These are phyloP conservation scores for Beta macrorhiza DNA, from an alignment of 179 eudicot genomes.

Conservation along the genomic window DNA sequence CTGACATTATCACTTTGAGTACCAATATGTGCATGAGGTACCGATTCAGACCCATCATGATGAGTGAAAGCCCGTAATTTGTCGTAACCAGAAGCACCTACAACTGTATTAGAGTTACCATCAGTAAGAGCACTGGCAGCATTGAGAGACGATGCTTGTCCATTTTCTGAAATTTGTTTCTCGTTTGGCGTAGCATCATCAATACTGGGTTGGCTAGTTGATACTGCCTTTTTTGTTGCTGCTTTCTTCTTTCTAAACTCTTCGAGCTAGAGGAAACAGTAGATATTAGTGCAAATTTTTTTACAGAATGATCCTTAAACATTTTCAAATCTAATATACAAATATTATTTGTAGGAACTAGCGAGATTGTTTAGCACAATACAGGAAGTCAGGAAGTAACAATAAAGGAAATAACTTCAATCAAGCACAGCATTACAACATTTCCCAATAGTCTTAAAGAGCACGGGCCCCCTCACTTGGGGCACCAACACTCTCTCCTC, in stretches of 20 bases:
- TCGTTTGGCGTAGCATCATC: constrained; percentile 33
- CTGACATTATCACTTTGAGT: constrained; percentile 29
- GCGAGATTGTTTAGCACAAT: neutral
- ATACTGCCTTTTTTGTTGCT: constrained; percentile 60
- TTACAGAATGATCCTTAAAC: neutral
- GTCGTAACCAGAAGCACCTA: constrained; percentile 35
- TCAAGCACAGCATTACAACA: neutral
- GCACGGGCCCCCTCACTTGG: neutral
- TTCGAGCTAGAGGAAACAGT: constrained; percentile 57
- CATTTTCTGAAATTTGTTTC: constrained; percentile 45
- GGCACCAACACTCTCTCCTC: neutral
- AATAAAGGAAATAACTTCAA: neutral
- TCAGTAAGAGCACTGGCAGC: constrained; percentile 43
- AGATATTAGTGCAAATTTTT: constrained; percentile 1
- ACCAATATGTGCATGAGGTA: constrained; percentile 24
- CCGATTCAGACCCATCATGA: constrained; percentile 32
- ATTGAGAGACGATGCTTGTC: constrained; percentile 31
- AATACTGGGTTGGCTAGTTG: constrained; percentile 36
- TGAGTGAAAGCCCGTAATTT: constrained; percentile 28
- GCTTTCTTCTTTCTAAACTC: constrained; percentile 90
- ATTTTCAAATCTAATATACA: neutral
- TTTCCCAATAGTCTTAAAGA: neutral
- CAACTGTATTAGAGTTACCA: constrained; percentile 28
- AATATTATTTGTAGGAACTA: neutral
- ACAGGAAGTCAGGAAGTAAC: neutral